These are phyloP conservation scores for Tothia fuscella DNA, from an alignment of 2,329 filamentous ascomycete species.

Conservation along the genomic window DNA sequence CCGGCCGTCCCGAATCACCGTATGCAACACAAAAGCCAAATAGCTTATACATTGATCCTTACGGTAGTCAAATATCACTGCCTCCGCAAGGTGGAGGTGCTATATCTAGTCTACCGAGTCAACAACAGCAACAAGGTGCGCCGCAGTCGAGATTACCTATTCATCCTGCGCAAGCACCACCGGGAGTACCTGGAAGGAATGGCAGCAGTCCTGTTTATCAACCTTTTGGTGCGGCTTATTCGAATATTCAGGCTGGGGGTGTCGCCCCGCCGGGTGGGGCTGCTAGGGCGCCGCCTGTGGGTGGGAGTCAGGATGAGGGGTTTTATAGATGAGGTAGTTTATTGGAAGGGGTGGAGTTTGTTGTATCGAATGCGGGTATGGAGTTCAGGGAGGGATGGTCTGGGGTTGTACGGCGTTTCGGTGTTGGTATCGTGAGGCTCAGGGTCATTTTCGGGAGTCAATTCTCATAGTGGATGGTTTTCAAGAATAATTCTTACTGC, in stretches of 20 bases:
- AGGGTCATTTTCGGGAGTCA: too few species aligned
- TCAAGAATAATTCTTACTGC: too few species aligned
- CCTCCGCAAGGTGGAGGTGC: neutral
- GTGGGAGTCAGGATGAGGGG: constrained; percentile 4
- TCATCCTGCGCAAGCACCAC: neutral
- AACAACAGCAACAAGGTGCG: too few species aligned
- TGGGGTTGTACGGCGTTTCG: too few species aligned
- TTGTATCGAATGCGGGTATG: neutral
- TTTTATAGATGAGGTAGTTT: neutral
- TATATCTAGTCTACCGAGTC: constrained; percentile 6
- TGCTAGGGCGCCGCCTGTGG: neutral
- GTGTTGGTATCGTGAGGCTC: too few species aligned
- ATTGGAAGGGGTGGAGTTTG: neutral
- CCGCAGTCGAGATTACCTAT: constrained; percentile 2
- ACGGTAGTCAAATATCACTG: neutral
- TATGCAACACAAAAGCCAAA: constrained; percentile 1
- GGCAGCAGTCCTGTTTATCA: constrained; percentile 2
- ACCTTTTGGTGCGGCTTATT: neutral
- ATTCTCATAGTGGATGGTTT: too few species aligned
- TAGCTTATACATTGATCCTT: too few species aligned
- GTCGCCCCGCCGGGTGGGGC: constrained; percentile 1
- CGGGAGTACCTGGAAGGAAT: neutral
- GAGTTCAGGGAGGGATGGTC: neutral
- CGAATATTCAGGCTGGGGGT: neutral
- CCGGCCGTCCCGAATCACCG: neutral